Base-by-base conservation (phyloP, 2,329 filamentous ascomycete genomes). In the Alternaria gaisen region DNA sequence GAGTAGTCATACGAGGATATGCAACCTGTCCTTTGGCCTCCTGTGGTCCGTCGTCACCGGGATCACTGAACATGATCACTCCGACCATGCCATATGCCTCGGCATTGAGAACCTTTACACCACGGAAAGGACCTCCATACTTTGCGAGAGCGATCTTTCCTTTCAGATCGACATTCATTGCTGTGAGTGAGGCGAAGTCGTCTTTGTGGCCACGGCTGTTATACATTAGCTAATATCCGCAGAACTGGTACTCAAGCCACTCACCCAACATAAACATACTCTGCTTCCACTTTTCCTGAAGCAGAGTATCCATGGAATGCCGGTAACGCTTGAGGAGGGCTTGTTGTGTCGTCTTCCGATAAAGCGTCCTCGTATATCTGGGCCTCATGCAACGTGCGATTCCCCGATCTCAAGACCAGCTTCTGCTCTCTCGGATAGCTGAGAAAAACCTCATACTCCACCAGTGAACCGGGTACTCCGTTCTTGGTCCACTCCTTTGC, bases 231-330 rank as follows among this genome's bases (percentile, higher is more conserved):
- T 8, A 3, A 5, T 0, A 2, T 7, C 0, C 4, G 12, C 12
- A 62, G 79, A 77, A 56, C 80, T 75, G 6, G 60, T 72, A 5
- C 75, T 76, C 5, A 65, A 4, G 8, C 64, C 8, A 72, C 63
- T 53, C 75, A 77, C 44, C 65, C 80, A 20, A 83, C 81, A 60
- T 83, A 83, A 34, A 82, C 79, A 62, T 81, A 83, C 68, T 83
- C 80, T 11, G 80, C 82, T 55, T 75, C 78, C 18, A 80, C 82
- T 61, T 82, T 77, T 5, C 82, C 82, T 34, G 73, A 79, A 48
- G 76, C 77, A 5, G 80, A 83, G 60, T 83, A 83, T 24, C 81
- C 83, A 65, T 84, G 80, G 64, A 84, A 84, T 4, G 77, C 80
- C 0, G 81, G 80, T 16, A 82, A 76, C 7, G 58, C 3, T 62